These are phyloP conservation scores for Arctium minus DNA, from an alignment of 129 eudicot genomes.

Conservation along the genomic window DNA sequence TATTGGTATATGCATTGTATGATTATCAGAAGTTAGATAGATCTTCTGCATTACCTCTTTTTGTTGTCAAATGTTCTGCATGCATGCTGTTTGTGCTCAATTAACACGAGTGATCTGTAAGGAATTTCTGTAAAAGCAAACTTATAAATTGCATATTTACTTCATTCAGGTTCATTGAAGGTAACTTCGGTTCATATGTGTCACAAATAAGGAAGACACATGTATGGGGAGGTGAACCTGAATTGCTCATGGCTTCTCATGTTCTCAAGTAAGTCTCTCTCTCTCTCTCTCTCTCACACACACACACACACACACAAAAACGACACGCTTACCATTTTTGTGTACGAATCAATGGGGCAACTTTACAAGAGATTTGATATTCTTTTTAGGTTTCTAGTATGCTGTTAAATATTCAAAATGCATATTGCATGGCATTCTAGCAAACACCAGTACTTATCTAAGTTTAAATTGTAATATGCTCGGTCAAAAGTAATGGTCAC, in stretches of 20 bases:
- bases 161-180: constrained; percentile 82
- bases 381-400: neutral
- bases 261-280: constrained; percentile 66
- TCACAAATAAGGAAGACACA: constrained; percentile 80
- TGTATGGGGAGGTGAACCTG: constrained; percentile 99
- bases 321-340: neutral
- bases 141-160: neutral
- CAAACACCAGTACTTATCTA: neutral
- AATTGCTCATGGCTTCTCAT: constrained; percentile 94
- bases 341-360: neutral
- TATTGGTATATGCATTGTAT: neutral
- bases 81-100: neutral
- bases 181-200: constrained; percentile 82
- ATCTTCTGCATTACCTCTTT: neutral
- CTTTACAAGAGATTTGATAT: neutral
- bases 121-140: neutral
- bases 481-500: neutral
- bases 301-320: no score
- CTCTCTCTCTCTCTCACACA: constrained; percentile 4
- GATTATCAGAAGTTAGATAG: neutral
- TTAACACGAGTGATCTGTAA: neutral
- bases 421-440: neutral
- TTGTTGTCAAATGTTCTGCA: neutral
- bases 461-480: neutral
- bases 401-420: neutral